Evolutionary conservation across 352 stramenopile species (phyloP), one percentile per base, ranked within the genome.

Genomic region (Pythium insidiosum): DNA sequence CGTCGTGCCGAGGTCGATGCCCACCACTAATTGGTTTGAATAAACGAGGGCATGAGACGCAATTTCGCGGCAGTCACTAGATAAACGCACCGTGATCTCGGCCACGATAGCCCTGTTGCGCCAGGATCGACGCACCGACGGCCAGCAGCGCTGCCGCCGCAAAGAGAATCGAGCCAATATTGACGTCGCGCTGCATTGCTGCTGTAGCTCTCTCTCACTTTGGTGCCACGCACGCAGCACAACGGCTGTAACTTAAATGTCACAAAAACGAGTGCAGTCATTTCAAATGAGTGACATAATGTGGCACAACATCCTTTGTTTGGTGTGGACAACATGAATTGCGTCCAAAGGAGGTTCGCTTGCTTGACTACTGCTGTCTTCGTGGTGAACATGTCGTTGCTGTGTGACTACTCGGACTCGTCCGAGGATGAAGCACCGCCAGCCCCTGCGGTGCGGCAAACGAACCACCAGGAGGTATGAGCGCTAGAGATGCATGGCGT

Each of bases 1-100:
- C 53, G 75, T 88, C 33, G 75, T 88, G 31, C 75, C 75, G 12
- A 86, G 59, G 40, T 88, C 76, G 29, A 88, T 79, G 40, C 76
- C 76, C 23, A 88, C 61, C 19, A 83, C 76, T 78, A 16, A 12
- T 28, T 2, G 5, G 18, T 25, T 33, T 33, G 9, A 33, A 15
- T 15, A 33, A 28, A 4, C 28, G n/a, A 28, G 22, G 24, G 20
- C 18, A 19, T 48, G 6, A 37, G 9, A 44, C 34, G 38, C 26
- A 10, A 23, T 23, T 1, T 61, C 10, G 11, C 39, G 16, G 11
- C 11, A 35, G 5, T 25, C 6, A 34, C 12, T 42, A 25, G 12
- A 6, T 15, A 54, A 41, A 31, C 23, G 29, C 26, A 47, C 23
- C 72, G 42, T 80, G 63, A 46, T 83, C 67, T 48, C 73, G 50